Base-by-base conservation (phyloP, 495 filamentous ascomycete genomes). In the Penicillium robsamsonii region DNA sequence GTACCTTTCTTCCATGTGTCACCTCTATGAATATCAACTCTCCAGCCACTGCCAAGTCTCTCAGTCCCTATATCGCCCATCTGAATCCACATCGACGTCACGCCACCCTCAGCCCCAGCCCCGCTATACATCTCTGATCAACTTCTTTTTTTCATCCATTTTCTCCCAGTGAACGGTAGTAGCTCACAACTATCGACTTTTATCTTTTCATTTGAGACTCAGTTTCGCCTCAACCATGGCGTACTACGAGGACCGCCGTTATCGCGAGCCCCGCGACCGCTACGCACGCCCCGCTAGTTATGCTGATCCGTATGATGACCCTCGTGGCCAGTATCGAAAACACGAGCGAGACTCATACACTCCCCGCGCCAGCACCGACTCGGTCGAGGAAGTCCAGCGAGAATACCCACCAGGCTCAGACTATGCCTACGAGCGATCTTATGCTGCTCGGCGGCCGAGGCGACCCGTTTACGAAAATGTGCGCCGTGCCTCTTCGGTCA, bases 301-400 rank as follows among this genome's bases (percentile, higher is more conserved):
- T 44, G 61, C 62, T 17, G 67, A 72, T 43, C 60, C 71, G 20
- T 73, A 75, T 50, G 66, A 68, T 50, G 60, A 74, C 18, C 61
- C 61, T 17, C 55, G 63, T 31, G 46, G 47, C 25, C 53, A 41
- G 9, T 45, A 64, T 59, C 38, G 58, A 50, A 44, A 59, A 31
- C 37, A 66, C 44, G 62, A 68, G 4, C 61, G 62, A 31, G 82
- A 82, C 46, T 62, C 85, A 40, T 74, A 88, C 25, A 79, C 79
- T 48, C 79, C 80, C 46, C 66, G 73, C 47, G 74, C 79, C 55
- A 81, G 85, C 56, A 78, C 79, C 59, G 85, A 86, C 53, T 74
- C 85, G 27, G 79, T 88, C 57, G 87, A 90, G 70, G 84, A 88
- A 70, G 77, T 89, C 44, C 79, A 77, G 56, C 81, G 85, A 46